Evolutionary conservation across 305 asterid species (phyloP).

Genomic region (Fraxinus nigra): DNA sequence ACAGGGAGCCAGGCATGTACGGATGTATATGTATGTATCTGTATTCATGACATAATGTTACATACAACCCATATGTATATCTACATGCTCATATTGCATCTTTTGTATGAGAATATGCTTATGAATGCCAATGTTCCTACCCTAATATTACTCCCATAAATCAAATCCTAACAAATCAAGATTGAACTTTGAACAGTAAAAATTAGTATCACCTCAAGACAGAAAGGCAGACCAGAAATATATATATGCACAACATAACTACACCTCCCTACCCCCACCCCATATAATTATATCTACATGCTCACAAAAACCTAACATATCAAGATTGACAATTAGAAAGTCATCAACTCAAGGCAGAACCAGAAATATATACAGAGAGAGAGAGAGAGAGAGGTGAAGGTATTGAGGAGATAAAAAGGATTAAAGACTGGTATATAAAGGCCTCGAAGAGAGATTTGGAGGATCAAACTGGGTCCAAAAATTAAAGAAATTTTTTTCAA

Average conservation of each 20-base stretch:
- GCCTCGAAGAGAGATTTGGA: conserved; percentile 18
- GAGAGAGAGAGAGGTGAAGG: neutral
- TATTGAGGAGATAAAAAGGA: neutral
- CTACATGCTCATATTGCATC: neutral
- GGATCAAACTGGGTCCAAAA: conserved; percentile 33
- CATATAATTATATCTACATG: neutral
- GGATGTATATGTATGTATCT: neutral
- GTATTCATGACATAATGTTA: neutral
- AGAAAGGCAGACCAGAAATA: too few relatives aligned
- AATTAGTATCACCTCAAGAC: neutral
- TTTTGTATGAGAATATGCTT: neutral
- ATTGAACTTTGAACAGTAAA: neutral
- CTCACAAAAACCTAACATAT: neutral
- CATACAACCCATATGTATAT: neutral
- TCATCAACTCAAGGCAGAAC: neutral
- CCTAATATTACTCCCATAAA: neutral
- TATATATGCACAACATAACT: neutral
- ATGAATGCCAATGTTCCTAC: neutral
- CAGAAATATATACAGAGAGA: neutral
- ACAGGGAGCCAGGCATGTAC: neutral
- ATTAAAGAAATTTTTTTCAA: neutral
- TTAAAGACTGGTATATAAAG: conserved; percentile 9
- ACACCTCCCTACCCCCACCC: neutral
- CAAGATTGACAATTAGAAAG: neutral
- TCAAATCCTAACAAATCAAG: neutral